Evolutionary conservation across 768 basidiomycete species (phyloP).

Genomic region (Holtermannia corniformis): DNA sequence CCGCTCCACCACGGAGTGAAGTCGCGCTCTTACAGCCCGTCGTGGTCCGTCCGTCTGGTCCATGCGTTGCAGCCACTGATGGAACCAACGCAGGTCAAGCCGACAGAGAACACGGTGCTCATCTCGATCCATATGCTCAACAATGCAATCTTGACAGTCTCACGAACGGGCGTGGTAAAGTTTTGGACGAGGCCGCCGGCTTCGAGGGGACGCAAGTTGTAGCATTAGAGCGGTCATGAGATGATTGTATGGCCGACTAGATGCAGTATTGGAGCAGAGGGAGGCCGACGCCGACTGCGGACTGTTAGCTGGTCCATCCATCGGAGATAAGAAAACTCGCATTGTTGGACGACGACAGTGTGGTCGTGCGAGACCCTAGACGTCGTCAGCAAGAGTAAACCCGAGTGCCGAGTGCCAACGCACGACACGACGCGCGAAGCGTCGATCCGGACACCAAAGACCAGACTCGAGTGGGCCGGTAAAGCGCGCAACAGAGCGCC

Average conservation of each 20-base stretch:
- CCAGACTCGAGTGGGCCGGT: slow-evolving; percentile 2
- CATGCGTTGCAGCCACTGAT: not conserved
- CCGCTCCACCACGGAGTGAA: slow-evolving; percentile 82
- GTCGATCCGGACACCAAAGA: slow-evolving; percentile 10
- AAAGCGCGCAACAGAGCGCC: slow-evolving; percentile 10
- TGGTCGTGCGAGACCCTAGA: not conserved
- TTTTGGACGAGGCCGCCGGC: slow-evolving; percentile 52
- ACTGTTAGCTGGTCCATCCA: not conserved
- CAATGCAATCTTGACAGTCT: slow-evolving; percentile 66
- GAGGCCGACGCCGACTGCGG: not conserved
- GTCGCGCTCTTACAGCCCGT: slow-evolving; percentile 85
- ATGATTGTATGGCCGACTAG: not conserved
- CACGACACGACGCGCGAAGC: slow-evolving; percentile 8
- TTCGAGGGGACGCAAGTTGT: not conserved
- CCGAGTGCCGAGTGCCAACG: too few species aligned
- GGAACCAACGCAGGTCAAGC: slow-evolving; percentile 63
- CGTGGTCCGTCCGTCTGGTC: slow-evolving; percentile 49
- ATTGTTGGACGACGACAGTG: not conserved
- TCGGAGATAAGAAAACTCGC: not conserved
- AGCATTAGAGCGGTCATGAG: not conserved
- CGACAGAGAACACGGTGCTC: slow-evolving; percentile 69
- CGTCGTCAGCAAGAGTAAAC: too few species aligned
- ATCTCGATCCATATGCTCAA: slow-evolving; percentile 68
- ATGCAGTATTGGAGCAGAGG: not conserved
- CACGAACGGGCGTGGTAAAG: slow-evolving; percentile 65